Percentiles rank a stretch among this genome's conserved stretches.
Conservation (phyloP, 495 filamentous ascomycete genomes). For the Trichoderma asperelloides region DNA sequence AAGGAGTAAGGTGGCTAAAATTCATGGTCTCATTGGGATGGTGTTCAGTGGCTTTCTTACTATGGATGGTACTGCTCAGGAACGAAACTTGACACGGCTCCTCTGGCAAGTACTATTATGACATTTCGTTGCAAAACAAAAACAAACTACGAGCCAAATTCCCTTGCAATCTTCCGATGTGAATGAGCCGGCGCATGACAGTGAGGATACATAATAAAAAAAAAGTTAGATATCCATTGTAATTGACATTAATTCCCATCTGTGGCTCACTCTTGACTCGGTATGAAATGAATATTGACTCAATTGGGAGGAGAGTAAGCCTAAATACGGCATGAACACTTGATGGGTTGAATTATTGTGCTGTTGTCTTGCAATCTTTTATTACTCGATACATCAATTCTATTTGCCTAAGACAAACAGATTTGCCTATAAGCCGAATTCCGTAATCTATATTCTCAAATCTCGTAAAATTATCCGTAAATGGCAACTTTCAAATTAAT, state of each 20-base stretch:
- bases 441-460: no score
- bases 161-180: conserved; percentile 1
- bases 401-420: no score
- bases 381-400: no score
- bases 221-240: conserved; percentile 5
- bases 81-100: conserved; percentile 23
- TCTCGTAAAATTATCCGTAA: no score
- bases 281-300: no score
- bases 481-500: no score
- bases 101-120: conserved; percentile 26
- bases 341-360: no score
- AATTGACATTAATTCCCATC: background rate
- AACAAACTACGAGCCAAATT: conserved; percentile 2
- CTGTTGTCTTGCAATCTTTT: no score
- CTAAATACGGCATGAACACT: no score
- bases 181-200: background rate
- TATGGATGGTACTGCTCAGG: conserved; percentile 43
- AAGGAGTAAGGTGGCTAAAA: conserved; percentile 66
- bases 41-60: conserved; percentile 47
- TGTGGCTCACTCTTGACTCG: background rate
- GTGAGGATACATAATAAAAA: background rate
- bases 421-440: no score
- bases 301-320: no score
- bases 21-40: conserved; percentile 44
- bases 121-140: conserved; percentile 11